These are phyloP conservation scores for Thinopyrum elongatum DNA, from an alignment of 176 grass and related monocot genomes.

Conservation along the genomic window DNA sequence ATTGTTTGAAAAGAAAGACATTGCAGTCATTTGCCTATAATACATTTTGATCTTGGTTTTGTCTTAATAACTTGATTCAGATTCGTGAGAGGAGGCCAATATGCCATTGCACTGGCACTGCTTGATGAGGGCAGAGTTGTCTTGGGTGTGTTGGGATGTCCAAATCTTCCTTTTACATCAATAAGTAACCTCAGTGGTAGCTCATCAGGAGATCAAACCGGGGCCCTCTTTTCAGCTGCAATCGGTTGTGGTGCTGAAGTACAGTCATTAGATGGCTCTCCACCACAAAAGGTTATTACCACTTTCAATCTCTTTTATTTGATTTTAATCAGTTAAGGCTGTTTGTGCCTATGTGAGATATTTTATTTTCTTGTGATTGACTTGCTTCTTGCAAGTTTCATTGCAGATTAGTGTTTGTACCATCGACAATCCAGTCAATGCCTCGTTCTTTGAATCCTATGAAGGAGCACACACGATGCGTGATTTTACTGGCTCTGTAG, in stretches of 20 bases:
- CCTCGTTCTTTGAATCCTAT: constrained; percentile 95
- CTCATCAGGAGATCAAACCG: constrained; percentile 43
- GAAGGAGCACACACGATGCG: constrained; percentile 87
- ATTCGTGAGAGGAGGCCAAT: constrained; percentile 92
- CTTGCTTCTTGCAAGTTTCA: neutral
- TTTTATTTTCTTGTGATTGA: neutral
- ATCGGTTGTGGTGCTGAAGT: constrained; percentile 75
- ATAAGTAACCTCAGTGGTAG: constrained; percentile 39
- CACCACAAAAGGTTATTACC: constrained; percentile 64
- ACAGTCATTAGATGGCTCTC: constrained; percentile 57
- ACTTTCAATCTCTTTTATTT: constrained; percentile 6
- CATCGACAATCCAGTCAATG: constrained; percentile 56
- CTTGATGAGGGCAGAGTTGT: constrained; percentile 97
- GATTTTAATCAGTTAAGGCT: neutral
- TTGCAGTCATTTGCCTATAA: neutral
- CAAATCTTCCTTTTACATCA: constrained; percentile 86
- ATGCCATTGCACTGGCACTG: constrained; percentile 92
- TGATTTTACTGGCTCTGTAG: constrained; percentile 78
- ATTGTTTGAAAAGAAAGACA: neutral
- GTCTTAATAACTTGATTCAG: constrained; percentile 39
- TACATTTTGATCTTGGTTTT: neutral
- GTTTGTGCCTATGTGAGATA: neutral
- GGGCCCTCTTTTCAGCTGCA: constrained; percentile 84
- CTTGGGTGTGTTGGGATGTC: constrained; percentile 89
- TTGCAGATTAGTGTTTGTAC: constrained; percentile 74